Evolutionary conservation across 2,329 filamentous ascomycete genomes (phyloP), one percentile per base, ranked within the genome.

Genomic region (Xylariaceae sp.): DNA sequence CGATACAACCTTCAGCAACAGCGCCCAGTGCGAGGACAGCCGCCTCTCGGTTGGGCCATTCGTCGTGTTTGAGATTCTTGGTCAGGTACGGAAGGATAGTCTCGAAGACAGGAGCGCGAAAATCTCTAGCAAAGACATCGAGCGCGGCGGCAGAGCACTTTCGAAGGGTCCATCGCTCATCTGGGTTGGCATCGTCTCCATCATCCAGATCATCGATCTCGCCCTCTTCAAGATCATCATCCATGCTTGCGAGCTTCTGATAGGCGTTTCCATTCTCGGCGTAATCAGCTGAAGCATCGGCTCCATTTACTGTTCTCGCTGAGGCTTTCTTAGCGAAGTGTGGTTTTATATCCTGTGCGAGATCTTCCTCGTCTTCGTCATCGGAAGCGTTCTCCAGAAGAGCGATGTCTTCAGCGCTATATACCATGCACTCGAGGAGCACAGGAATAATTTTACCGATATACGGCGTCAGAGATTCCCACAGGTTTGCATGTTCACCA

Each of bases 121-220:
- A 99, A 57, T 96, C 89, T 47, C 87, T 88, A 16, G 94, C 91
- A 63, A 99, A 92, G 12, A 96, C 90, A 67, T 99, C 94, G 39
- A 99, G 78, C 9, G 94, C 92, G 12, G 94, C 94, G 7, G 94
- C 94, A 36, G 94, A 97, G 75, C 94, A 97, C 73, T 99, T 99
- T 57, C 94, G 85, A 48, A 99, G 77, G 49, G 93, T 97, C 94
- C 94, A 99, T 62, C 85, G 83, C 68, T 96, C 90, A 69, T 97
- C 94, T 0, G 90, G 90, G 61, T 92, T 90, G 45, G 80, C 82
- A 57, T 90, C 90, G 43, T 91, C 90, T 44, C 89, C 88, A 50
- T 87, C 86, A 39, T 88, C 81, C 43, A 81, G 76, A n/a, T 86
- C 83, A 36, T 87, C 88, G 41, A 96, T 84, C 69, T 97, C 92